Conservation (phyloP, 1,284 basidiomycete genomes). For the Heterobasidion annosum region DNA sequence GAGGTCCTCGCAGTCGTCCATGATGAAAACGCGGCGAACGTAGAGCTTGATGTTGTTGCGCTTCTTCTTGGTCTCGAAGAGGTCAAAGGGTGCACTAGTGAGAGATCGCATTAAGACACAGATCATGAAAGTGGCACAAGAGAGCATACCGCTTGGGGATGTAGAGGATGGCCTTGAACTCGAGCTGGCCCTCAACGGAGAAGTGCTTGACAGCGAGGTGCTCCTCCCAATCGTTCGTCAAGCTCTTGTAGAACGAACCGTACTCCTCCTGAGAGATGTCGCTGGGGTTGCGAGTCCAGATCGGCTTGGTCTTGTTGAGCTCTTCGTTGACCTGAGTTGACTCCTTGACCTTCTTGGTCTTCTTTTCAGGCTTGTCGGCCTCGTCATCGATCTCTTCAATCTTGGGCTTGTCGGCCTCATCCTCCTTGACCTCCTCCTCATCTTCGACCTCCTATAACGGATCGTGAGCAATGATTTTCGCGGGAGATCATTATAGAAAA, state of each 20-base stretch:
- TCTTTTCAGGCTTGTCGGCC: constrained; percentile 85
- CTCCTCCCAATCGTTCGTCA: constrained; percentile 99
- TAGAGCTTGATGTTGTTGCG: constrained; percentile 99
- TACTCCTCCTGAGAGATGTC: constrained; percentile 96
- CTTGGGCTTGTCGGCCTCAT: constrained; percentile 65
- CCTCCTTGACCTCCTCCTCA: constrained; percentile 56
- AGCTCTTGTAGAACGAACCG: constrained; percentile 96
- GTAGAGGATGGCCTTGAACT: constrained; percentile 99
- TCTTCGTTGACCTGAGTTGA: constrained; percentile 88
- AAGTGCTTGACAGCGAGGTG: constrained; percentile 99
- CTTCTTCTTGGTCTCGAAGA: constrained; percentile 99
- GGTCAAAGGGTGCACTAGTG: constrained; percentile 88
- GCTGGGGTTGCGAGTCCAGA: constrained; percentile 97
- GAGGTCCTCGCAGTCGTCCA: constrained; percentile 99
- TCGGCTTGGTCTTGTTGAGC: constrained; percentile 99
- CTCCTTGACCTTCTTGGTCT: constrained; percentile 98
- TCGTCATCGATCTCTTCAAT: constrained; percentile 79
- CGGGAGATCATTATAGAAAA: constrained; percentile 1
- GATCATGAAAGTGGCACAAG: background rate
- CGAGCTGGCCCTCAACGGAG: constrained; percentile 99
- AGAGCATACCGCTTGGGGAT: constrained; percentile 82
- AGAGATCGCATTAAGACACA: background rate
- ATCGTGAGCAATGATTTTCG: background rate
- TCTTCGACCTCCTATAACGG: constrained; percentile 68
- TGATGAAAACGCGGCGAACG: constrained; percentile 99